Evolutionary conservation across 192 early-diverging fungal species (phyloP), one percentile per base, ranked within the genome.

Genomic region (Podila clonocystis): DNA sequence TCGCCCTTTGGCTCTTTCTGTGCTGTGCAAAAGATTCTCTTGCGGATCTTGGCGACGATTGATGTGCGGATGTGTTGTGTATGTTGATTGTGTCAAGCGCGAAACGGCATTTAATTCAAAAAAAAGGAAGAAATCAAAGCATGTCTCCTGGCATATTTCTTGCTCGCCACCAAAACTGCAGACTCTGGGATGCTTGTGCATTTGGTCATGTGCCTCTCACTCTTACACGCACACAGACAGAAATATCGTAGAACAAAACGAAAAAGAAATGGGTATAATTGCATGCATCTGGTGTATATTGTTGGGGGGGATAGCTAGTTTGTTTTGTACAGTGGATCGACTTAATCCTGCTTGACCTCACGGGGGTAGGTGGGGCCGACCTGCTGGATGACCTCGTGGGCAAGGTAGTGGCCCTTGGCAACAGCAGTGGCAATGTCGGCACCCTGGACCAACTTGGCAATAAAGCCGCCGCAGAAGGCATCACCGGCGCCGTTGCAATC

Each of bases 401-500:
- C 98, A 34, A 97, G 83, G 87, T 95, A 98, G 84, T 97, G 93
- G 41, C 96, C 98, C 76, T 95, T 96, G 69, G 90, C 84, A 66
- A 98, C 88, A 79, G 90, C 91, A 41, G 86, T 82, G 38, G 67
- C 68, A 59, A 91, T 88, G 49, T 93, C 70, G 29, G 80, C 69
- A 62, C 94, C 95, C 84, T 91, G 91, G 64, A 95, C 92, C 64
- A 89, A 88, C 84, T 95, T 91, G 71, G 93, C 86, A 71, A 98
- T 72, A 90, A 98, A 99, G 31, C 95, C 98, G 60, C 95, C 98
- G 70, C 89, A 90, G 87, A 98, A 99, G 31, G 95, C 96, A 87
- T 99, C 98, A 79, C 98, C 98, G 71, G 97, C 97, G 72, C 96
- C 98, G 86, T 99, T 99, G 82, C 95, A 95, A 83, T 99, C 97